A percentile compares a stretch with the other conserved stretches of the same genome.
These are phyloP conservation scores for Cladosporium sp. DNA, from an alignment of 2,329 filamentous ascomycete genomes.

Conservation along the genomic window DNA sequence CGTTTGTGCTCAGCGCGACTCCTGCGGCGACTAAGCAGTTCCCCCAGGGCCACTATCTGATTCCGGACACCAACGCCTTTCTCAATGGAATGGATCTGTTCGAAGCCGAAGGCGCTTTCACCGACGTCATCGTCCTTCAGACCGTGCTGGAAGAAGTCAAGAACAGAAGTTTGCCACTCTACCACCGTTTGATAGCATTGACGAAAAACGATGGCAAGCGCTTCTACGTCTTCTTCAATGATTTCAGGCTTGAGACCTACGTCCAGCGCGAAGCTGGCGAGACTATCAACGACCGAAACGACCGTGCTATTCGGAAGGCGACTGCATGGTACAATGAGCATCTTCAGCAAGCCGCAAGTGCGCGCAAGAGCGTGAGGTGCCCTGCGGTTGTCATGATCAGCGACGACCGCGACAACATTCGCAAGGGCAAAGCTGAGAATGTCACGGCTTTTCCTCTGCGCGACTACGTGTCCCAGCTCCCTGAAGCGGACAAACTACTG, in stretches of 20 bases:
- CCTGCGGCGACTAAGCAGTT: constrained; percentile 78
- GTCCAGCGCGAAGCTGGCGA: constrained; percentile 69
- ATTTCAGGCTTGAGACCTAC: constrained; percentile 90
- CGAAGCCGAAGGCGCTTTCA: constrained; percentile 83
- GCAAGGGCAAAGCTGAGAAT: constrained; percentile 69
- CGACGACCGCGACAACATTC: constrained; percentile 81
- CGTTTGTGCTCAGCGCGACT: constrained; percentile 82
- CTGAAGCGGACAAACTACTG: constrained; percentile 76
- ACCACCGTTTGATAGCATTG: constrained; percentile 83
- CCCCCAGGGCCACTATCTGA: constrained; percentile 82
- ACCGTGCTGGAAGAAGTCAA: constrained; percentile 94
- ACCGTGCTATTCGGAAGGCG: constrained; percentile 78
- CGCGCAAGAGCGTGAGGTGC: constrained; percentile 46
- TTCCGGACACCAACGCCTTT: constrained; percentile 94
- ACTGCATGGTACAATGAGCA: constrained; percentile 89
- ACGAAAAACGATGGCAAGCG: constrained; percentile 95
- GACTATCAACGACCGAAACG: constrained; percentile 93
- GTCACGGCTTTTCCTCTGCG: constrained; percentile 59
- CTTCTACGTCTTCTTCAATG: constrained; percentile 99
- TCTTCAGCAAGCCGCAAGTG: constrained; percentile 57
- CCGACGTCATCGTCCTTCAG: constrained; percentile 94
- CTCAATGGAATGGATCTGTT: constrained; percentile 96
- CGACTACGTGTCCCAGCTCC: constrained; percentile 77
- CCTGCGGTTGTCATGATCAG: constrained; percentile 89
- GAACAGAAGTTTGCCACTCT: constrained; percentile 87